Conservation (phyloP, 805 yeast genomes). For the Saturnispora quitensis region DNA sequence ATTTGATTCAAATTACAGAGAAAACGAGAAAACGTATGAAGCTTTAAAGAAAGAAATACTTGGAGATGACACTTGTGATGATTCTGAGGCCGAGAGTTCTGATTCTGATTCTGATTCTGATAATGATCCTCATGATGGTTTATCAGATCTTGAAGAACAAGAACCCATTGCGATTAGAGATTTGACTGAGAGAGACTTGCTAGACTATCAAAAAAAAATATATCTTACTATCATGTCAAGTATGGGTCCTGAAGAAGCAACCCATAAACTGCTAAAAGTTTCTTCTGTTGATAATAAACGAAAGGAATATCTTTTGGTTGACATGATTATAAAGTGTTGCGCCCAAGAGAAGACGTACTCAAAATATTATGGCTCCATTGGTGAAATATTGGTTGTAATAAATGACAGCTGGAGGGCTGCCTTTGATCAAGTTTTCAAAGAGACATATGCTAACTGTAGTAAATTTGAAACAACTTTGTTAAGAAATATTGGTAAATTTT, state of each 20-base stretch:
- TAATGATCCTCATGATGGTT: slow-evolving; percentile 10
- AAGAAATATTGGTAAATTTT: slow-evolving; percentile 71
- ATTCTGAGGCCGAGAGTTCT: slow-evolving; percentile 20
- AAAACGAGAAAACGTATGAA: slow-evolving; percentile 40
- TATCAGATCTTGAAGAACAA: not conserved
- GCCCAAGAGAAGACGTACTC: slow-evolving; percentile 82
- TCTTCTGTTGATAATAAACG: slow-evolving; percentile 30
- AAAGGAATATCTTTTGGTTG: slow-evolving; percentile 48
- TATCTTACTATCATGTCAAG: slow-evolving; percentile 83
- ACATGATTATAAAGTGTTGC: slow-evolving; percentile 71
- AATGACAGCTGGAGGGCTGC: slow-evolving; percentile 48
- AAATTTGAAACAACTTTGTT: slow-evolving; percentile 64
- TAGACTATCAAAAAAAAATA: slow-evolving; percentile 63
- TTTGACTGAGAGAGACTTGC: slow-evolving; percentile 54
- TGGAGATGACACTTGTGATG: slow-evolving; percentile 25
- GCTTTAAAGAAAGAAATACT: slow-evolving; percentile 36
- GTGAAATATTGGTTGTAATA: slow-evolving; percentile 50
- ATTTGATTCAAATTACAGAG: slow-evolving; percentile 42
- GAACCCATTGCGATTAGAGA: slow-evolving; percentile 40
- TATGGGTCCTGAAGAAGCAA: slow-evolving; percentile 87
- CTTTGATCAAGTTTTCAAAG: slow-evolving; percentile 44
- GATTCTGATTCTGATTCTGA: slow-evolving; percentile 17
- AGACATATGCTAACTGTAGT: slow-evolving; percentile 49
- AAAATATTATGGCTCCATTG: slow-evolving; percentile 72
- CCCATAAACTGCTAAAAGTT: slow-evolving; percentile 66